Base-by-base conservation (phyloP, 495 filamentous ascomycete genomes). In the Daldinia loculata region DNA sequence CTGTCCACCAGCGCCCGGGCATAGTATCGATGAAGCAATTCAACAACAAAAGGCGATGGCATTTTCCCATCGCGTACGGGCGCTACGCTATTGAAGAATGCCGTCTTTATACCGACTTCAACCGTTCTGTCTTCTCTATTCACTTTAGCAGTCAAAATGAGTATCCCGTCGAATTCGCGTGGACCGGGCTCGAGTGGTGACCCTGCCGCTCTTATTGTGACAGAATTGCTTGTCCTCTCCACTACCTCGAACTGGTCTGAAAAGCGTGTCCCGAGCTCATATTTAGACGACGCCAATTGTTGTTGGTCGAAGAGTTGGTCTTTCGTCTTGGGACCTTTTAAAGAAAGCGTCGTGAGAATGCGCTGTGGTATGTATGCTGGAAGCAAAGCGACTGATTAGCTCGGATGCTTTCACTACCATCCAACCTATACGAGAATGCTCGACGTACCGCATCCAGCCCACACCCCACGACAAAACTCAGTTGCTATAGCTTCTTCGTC, bases 221-320 rank as follows among this genome's bases (percentile, higher is more conserved):
- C 88, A 4, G 81, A 80, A 26, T 86, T 85, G 3, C 84, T 79
- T 12, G 86, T 88, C 79, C 90, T 89, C 61, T 89, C 87, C 5
- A 93, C 76, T 0, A 93, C 90, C 75, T 93, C 89, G 74, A 93
- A 92, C 78, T 92, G 89, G 73, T 93, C 90, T 24, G 89, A 91
- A 66, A 92, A 84, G 30, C 85, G 71, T 14, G 89, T 91, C 30
- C 90, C 89, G 32, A 86, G 80, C 27, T 88, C 84, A 74, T 91
- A 93, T 24, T 67, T 78, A 19, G 81, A 86, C 17, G 69, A 62
- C 43, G 81, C 70, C 3, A 93, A 83, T 51, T 89, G 85, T 17
- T 81, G 71, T 29, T 70, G 77, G 2, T 82, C 81, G 88, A 90
- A 92, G 5, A 92, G 85, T 71, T 91, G 87, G 56, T 74, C 57